phyloP scores from a whole-genome alignment of 2,329 filamentous ascomycete species.

The Aspergillus sp. region DNA sequence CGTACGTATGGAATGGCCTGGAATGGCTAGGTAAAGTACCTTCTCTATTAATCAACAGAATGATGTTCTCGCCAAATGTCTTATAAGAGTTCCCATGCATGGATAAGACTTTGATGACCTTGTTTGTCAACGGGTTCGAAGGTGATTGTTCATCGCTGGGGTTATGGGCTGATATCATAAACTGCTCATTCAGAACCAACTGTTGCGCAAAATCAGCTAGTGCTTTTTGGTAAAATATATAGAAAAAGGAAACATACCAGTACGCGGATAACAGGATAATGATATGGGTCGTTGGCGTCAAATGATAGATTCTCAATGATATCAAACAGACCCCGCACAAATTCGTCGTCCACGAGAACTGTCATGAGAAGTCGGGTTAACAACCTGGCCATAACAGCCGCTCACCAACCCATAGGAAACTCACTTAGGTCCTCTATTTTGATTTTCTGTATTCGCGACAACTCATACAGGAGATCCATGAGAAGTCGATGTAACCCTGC shows the following conservation, averaged over 20 bases:
- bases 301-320: constrained; percentile 86
- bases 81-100: constrained; percentile 78
- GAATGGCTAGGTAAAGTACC: constrained; percentile 42
- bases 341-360: constrained; percentile 69
- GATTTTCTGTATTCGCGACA: constrained; percentile 86
- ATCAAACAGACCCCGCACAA: constrained; percentile 78
- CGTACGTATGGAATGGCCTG: neutral
- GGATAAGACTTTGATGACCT: constrained; percentile 88
- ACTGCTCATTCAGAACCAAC: constrained; percentile 97
- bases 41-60: constrained; percentile 90
- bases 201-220: constrained; percentile 40
- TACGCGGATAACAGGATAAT: constrained; percentile 91
- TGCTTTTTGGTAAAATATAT: neutral
- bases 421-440: constrained; percentile 72
- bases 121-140: constrained; percentile 71
- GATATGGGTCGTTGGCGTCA: constrained; percentile 88
- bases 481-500: constrained; percentile 74
- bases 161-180: constrained; percentile 76
- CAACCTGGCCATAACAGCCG: neutral
- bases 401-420: constrained; percentile 30
- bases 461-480: constrained; percentile 90
- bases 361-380: constrained; percentile 1
- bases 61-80: constrained; percentile 97
- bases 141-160: constrained; percentile 40
- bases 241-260: constrained; percentile 59